Conservation (phyloP, 305 asterid species). For the Solanum chacoense region DNA sequence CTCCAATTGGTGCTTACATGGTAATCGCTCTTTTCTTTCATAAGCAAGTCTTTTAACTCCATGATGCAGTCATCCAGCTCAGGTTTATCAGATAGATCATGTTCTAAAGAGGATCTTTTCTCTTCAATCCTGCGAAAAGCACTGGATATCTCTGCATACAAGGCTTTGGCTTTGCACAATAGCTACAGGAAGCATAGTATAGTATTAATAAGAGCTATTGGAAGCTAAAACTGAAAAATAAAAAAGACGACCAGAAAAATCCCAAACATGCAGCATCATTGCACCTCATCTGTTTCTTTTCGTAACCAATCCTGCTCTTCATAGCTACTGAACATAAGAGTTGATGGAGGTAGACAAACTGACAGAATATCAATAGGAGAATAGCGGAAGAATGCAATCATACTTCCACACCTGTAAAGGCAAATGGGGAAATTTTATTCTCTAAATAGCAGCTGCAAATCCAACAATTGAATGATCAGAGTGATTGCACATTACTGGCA, state of each 20-base stretch:
- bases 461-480: background rate
- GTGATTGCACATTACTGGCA: background rate
- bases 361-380: conserved; percentile 77
- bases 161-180: conserved; percentile 49
- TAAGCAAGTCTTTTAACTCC: conserved; percentile 47
- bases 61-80: conserved; percentile 38
- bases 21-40: conserved; percentile 40
- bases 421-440: background rate
- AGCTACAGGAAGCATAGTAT: conserved; percentile 28
- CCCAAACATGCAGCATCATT: background rate
- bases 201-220: background rate
- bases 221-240: conserved; percentile 4
- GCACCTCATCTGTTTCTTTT: conserved; percentile 71
- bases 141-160: conserved; percentile 53
- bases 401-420: conserved; percentile 57
- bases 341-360: conserved; percentile 71
- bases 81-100: conserved; percentile 37
- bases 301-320: conserved; percentile 55
- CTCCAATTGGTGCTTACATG: conserved; percentile 32
- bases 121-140: conserved; percentile 38
- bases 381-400: conserved; percentile 83
- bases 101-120: conserved; percentile 31
- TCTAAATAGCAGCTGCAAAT: background rate
- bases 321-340: conserved; percentile 56
- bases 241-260: background rate